phyloP scores from a whole-genome alignment of 208 protist genomes.

The Angomonas ambiguus region DNA sequence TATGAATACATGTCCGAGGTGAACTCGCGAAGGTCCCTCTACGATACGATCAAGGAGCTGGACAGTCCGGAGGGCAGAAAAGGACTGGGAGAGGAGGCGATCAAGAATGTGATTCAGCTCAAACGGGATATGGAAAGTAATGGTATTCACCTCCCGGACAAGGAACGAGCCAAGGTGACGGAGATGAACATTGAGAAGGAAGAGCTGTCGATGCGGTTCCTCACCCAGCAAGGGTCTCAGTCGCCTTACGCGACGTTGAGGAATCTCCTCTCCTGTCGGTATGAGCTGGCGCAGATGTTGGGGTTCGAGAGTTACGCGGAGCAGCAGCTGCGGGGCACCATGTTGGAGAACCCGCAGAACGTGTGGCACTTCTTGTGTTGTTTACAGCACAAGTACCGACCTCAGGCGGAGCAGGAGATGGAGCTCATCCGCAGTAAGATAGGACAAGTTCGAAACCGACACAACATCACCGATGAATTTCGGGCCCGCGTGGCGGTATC shows the following conservation, averaged over 20 bases:
- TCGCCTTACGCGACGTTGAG: constrained; percentile 79
- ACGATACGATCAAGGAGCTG: constrained; percentile 80
- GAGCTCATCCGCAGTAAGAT: constrained; percentile 64
- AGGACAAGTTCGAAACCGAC: constrained; percentile 72
- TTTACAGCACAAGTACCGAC: constrained; percentile 77
- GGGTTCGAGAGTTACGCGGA: constrained; percentile 87
- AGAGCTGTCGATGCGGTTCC: constrained; percentile 75
- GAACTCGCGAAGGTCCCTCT: constrained; percentile 82
- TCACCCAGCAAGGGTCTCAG: constrained; percentile 60
- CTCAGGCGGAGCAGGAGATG: constrained; percentile 75
- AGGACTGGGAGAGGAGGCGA: constrained; percentile 70
- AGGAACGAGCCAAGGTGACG: constrained; percentile 62
- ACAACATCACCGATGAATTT: constrained; percentile 78
- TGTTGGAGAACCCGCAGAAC: constrained; percentile 83
- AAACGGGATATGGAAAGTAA: constrained; percentile 91
- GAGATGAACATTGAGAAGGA: constrained; percentile 90
- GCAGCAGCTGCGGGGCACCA: constrained; percentile 88
- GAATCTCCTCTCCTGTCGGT: constrained; percentile 74
- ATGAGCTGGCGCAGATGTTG: constrained; percentile 75
- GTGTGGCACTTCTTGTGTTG: constrained; percentile 90
- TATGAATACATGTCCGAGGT: constrained; percentile 90
- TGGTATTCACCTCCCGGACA: constrained; percentile 84
- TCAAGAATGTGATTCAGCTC: constrained; percentile 89
- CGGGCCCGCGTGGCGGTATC: constrained; percentile 68
- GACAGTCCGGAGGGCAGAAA: constrained; percentile 55